phyloP scores from a whole-genome alignment of 1,139 yeast species.

The Scheffersomyces titani region DNA sequence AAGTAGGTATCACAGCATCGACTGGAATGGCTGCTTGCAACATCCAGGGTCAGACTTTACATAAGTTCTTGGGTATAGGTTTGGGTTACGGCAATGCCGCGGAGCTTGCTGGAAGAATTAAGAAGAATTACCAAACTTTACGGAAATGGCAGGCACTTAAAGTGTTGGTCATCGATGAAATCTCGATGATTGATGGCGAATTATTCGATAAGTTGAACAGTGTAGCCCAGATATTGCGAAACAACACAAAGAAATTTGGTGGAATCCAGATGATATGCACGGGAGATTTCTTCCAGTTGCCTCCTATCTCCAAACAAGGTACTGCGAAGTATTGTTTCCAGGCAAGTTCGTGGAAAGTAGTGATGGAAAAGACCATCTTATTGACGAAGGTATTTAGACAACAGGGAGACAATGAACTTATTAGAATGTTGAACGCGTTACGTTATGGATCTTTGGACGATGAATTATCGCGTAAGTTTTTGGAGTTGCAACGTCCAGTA shows the following conservation, averaged over 20 bases:
- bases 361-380: conserved; percentile 56
- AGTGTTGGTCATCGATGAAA: conserved; percentile 80
- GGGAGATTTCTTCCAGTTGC: conserved; percentile 90
- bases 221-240: conserved; percentile 60
- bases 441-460: conserved; percentile 63
- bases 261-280: conserved; percentile 84
- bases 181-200: conserved; percentile 84
- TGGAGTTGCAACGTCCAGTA: conserved; percentile 52
- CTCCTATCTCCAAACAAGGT: conserved; percentile 65
- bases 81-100: conserved; percentile 56
- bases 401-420: conserved; percentile 64
- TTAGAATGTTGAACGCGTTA: conserved; percentile 73
- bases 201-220: conserved; percentile 69
- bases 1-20: conserved; percentile 83
- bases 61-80: conserved; percentile 78
- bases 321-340: conserved; percentile 57
- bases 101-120: conserved; percentile 46
- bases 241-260: conserved; percentile 67
- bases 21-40: conserved; percentile 91
- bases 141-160: conserved; percentile 61
- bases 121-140: conserved; percentile 40
- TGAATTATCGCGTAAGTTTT: conserved; percentile 46
- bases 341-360: conserved; percentile 54
- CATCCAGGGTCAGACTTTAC: conserved; percentile 81
- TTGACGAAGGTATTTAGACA: conserved; percentile 72